Evolutionary conservation across 331 rosid species (phyloP).

Genomic region (Acacia concinna): DNA sequence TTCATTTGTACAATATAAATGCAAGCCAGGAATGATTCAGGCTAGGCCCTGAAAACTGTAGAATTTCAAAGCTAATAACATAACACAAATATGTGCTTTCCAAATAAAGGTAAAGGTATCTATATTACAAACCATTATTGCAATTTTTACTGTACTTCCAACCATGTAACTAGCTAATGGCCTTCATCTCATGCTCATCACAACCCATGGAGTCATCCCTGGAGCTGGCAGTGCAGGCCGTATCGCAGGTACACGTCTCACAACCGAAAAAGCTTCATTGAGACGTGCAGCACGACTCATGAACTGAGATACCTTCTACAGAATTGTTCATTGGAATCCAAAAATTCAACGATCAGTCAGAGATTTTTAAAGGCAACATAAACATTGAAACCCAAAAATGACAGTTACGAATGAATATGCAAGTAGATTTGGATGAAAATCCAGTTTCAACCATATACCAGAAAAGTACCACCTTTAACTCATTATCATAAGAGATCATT

Average conservation of each 20-base stretch:
- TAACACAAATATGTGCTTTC: slow-evolving; percentile 21
- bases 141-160: slow-evolving; percentile 40
- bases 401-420: neutral
- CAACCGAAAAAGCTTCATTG: slow-evolving; percentile 95
- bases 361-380: slow-evolving; percentile 18
- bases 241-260: slow-evolving; percentile 74
- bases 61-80: slow-evolving; percentile 31
- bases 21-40: slow-evolving; percentile 28
- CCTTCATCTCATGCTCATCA: slow-evolving; percentile 77
- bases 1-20: slow-evolving; percentile 9
- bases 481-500: neutral
- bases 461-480: neutral
- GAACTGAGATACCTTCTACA: slow-evolving; percentile 91
- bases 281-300: slow-evolving; percentile 86
- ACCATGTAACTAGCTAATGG: slow-evolving; percentile 30
- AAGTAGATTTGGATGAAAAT: neutral
- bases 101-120: slow-evolving; percentile 18
- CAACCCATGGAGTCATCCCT: slow-evolving; percentile 81
- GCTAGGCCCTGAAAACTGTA: slow-evolving; percentile 33
- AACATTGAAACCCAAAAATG: neutral
- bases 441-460: neutral
- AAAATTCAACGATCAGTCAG: neutral
- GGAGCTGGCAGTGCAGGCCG: slow-evolving; percentile 86
- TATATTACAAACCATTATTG: slow-evolving; percentile 36
- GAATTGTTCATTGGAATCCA: slow-evolving; percentile 19